Conservation (phyloP, 2,329 filamentous ascomycete species). For the Fusarium sp. region DNA sequence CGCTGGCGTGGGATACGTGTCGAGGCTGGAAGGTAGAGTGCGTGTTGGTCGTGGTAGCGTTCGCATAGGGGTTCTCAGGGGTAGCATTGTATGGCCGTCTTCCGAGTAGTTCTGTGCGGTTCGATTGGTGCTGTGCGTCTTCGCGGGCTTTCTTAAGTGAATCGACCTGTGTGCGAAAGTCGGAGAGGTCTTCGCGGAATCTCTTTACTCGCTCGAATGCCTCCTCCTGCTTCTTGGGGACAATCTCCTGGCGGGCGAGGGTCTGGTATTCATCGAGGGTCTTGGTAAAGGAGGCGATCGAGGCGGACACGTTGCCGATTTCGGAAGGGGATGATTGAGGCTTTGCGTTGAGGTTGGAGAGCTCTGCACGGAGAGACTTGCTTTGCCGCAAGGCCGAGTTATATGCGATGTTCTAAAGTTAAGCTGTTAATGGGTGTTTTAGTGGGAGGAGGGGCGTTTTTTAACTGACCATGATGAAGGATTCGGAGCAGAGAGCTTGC, state of each 20-base stretch:
- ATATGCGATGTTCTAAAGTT: conserved; percentile 78
- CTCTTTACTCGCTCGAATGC: conserved; percentile 85
- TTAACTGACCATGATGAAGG: conserved; percentile 36
- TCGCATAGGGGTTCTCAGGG: conserved; percentile 93
- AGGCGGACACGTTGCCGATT: conserved; percentile 78
- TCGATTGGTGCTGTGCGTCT: conserved; percentile 72
- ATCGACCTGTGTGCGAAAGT: conserved; percentile 83
- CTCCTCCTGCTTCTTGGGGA: conserved; percentile 91
- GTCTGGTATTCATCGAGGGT: conserved; percentile 92
- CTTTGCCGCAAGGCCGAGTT: conserved; percentile 88
- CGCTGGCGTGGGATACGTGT: conserved; percentile 54
- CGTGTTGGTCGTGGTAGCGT: conserved; percentile 55
- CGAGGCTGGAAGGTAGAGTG: conserved; percentile 54
- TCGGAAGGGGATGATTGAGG: conserved; percentile 67
- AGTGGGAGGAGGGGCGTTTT: background rate
- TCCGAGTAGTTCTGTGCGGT: conserved; percentile 85
- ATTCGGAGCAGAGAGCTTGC: conserved; percentile 35
- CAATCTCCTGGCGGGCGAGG: conserved; percentile 87
- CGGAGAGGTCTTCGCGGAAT: conserved; percentile 83
- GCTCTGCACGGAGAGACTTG: conserved; percentile 79
- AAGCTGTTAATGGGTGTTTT: background rate
- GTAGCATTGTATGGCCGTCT: conserved; percentile 81
- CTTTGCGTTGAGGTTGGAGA: conserved; percentile 75
- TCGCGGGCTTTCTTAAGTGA: conserved; percentile 81
- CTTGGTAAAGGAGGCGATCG: conserved; percentile 82